Percentiles rank a stretch among this genome's conserved stretches.
Conservation (phyloP, 345 rosid species). For the Arabidopsis arenosa region DNA sequence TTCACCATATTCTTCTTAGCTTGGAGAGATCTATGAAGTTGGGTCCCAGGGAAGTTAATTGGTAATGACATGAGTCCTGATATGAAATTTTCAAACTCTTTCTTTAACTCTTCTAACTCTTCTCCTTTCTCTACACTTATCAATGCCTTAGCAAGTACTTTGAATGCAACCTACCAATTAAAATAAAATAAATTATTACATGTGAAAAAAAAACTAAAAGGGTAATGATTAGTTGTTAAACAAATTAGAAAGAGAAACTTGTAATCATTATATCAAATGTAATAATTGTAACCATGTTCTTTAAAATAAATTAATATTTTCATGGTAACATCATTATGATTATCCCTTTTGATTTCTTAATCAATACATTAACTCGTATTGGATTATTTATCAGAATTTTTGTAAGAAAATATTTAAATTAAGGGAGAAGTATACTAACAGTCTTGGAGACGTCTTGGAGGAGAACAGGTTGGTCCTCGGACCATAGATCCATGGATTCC, state of each 20-base stretch:
- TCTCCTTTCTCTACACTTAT: slow-evolving; percentile 85
- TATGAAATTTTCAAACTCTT: slow-evolving; percentile 82
- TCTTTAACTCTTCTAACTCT: slow-evolving; percentile 71
- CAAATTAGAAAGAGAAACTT: slow-evolving; percentile 9
- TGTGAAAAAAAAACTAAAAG: slow-evolving; percentile 13
- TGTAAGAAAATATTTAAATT: background rate
- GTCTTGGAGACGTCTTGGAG: slow-evolving; percentile 89
- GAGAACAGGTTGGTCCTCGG: slow-evolving; percentile 59
- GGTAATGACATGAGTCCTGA: slow-evolving; percentile 95
- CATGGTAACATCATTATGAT: slow-evolving; percentile 29
- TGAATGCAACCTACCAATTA: slow-evolving; percentile 76
- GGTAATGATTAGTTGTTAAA: slow-evolving; percentile 34
- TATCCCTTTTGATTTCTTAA: slow-evolving; percentile 1
- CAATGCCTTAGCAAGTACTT: slow-evolving; percentile 86
- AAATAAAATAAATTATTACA: slow-evolving; percentile 12
- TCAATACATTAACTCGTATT: slow-evolving; percentile 14
- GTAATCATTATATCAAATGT: slow-evolving; percentile 40
- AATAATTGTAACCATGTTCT: slow-evolving; percentile 46
- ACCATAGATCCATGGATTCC: slow-evolving; percentile 80
- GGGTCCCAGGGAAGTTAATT: slow-evolving; percentile 82
- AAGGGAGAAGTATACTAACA: slow-evolving; percentile 51
- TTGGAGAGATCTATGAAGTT: slow-evolving; percentile 88
- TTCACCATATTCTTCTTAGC: slow-evolving; percentile 93
- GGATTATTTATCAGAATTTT: background rate
- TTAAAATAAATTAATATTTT: slow-evolving; percentile 11